Base-by-base conservation (phyloP, 768 basidiomycete genomes). In the Tulasnella sp. region DNA sequence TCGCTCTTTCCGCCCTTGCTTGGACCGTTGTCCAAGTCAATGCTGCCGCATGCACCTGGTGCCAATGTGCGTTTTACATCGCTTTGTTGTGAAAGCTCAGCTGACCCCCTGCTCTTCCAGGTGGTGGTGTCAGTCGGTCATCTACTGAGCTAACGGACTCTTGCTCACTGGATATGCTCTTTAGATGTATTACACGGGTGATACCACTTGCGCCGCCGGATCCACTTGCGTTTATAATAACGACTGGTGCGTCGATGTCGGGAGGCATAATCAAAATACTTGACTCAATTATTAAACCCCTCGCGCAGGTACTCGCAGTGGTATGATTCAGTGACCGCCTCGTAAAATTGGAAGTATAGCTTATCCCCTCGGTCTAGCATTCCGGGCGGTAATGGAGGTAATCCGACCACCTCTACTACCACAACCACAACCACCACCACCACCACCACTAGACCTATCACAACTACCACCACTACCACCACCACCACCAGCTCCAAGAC, bases 181-280 rank as follows among this genome's bases (percentile, higher is more conserved):
- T n/a, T 6, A 64, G 58, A 64, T 64, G 58, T 64, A 64, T 34
- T 64, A 64, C 58, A 79, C 82, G 0, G 85, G 84, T 4, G 64
- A 80, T 15, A 84, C 83, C 1, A 83, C 83, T 17, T 85, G 85
- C 78, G 83, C 81, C 1, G 36, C 82, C 25, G 83, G 82, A 1
- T 64, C 81, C 8, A 78, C 80, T n/a, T 85, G 85, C 75, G 80
- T 81, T 15, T 72, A 73, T 7, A 78, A 74, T 3, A 25, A 79
- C 11, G 84, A 82, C 75, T 77, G 78, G 38, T 84, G 19, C n/a
- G 49, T n/a, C 49, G 2, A n/a, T 22, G 22, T 49, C 49, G 49
- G 49, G n/a, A 22, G 49, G 22, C 22, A 7, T 6, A n/a, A 9
- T 49, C 49, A 7, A 49, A 49, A 49, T n/a, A n/a, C n/a, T 49